Conservation (phyloP, 805 yeast species). For the Barnettozyma botsteinii region DNA sequence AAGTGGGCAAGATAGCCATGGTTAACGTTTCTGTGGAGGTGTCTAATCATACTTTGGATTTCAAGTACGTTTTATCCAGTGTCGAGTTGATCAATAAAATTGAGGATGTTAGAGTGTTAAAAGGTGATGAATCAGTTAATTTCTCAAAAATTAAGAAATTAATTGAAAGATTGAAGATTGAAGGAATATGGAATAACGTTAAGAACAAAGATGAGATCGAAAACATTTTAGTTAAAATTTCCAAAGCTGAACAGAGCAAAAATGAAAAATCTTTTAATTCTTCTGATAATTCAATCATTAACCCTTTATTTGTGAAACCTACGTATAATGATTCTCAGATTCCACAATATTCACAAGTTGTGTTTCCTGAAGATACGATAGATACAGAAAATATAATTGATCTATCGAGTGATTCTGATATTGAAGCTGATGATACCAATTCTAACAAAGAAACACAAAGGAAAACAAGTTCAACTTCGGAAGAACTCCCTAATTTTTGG, state of each 20-base stretch:
- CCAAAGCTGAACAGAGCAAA: background rate
- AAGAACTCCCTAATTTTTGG: too few relatives aligned
- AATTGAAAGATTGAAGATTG: background rate
- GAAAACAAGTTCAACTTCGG: too few relatives aligned
- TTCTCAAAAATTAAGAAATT: background rate
- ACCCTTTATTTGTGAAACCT: background rate
- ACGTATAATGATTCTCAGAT: background rate
- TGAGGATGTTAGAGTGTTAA: background rate
- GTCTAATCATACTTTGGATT: background rate
- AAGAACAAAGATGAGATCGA: background rate
- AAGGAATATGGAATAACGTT: background rate
- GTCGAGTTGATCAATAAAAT: background rate
- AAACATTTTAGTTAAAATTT: background rate
- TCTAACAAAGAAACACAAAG: too few relatives aligned
- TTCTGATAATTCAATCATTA: too few relatives aligned
- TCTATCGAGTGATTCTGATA: background rate
- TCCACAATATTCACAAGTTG: background rate
- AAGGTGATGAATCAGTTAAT: background rate
- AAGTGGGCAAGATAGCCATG: background rate
- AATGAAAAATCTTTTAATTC: background rate
- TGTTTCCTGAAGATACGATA: background rate
- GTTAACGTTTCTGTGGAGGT: conserved; percentile 2
- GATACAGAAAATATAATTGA: too few relatives aligned
- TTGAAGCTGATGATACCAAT: background rate
- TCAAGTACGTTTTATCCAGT: background rate